These are phyloP conservation scores for Pistacia atlantica DNA, from an alignment of 345 rosid genomes.

Conservation along the genomic window DNA sequence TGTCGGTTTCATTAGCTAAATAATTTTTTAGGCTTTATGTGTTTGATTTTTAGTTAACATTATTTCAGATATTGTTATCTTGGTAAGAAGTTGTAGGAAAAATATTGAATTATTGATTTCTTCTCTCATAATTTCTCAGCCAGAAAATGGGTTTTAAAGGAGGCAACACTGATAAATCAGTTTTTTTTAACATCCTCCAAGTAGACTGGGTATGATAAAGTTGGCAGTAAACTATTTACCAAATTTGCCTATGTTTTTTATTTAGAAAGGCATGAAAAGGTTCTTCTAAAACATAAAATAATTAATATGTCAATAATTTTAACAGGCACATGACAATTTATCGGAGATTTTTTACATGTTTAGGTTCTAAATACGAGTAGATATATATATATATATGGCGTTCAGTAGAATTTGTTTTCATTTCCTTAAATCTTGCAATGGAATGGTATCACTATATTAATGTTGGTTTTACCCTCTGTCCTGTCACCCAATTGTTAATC, in stretches of 20 bases:
- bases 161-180: not conserved
- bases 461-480: not conserved
- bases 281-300: not conserved
- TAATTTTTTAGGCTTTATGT: not conserved
- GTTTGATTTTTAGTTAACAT: not conserved
- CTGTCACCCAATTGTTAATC: not conserved
- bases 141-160: not conserved
- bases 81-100: not conserved
- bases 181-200: too few relatives aligned
- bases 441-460: not conserved
- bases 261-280: not conserved
- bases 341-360: not conserved
- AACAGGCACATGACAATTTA: not conserved
- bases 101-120: not conserved
- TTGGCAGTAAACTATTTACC: too few relatives aligned
- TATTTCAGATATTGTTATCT: not conserved
- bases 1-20: not conserved
- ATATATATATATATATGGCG: not conserved
- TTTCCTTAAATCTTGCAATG: too few relatives aligned
- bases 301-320: not conserved
- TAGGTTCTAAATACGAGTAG: not conserved
- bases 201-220: too few relatives aligned
- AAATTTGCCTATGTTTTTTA: not conserved
- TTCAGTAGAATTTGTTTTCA: not conserved
- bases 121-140: not conserved